phyloP scores from a whole-genome alignment of 2,329 filamentous ascomycete species.

The Blastomyces parvus region DNA sequence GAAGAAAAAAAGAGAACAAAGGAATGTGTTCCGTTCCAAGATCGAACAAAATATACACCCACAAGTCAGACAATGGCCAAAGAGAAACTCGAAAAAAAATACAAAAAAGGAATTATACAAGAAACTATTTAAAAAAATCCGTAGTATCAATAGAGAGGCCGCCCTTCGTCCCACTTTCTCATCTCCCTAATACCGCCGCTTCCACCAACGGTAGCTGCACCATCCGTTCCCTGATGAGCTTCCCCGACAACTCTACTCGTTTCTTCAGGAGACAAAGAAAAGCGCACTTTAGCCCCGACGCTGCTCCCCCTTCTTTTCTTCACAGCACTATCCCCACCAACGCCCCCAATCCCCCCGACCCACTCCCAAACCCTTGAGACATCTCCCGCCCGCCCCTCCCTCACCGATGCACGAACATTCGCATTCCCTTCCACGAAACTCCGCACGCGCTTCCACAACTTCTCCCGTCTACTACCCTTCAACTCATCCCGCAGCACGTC shows the following conservation, averaged over 20 bases:
- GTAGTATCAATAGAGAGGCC: constrained; percentile 36
- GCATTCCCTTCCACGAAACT: constrained; percentile 85
- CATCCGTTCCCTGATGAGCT: constrained; percentile 15
- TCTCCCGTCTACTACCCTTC: constrained; percentile 62
- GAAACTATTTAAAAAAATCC: neutral
- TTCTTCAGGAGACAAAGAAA: constrained; percentile 20
- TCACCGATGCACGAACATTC: constrained; percentile 74
- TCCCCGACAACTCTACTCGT: constrained; percentile 13
- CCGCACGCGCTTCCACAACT: constrained; percentile 74
- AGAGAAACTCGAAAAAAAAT: neutral
- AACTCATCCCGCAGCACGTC: constrained; percentile 81
- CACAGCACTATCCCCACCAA: constrained; percentile 27
- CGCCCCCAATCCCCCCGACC: constrained; percentile 51
- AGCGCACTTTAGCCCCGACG: constrained; percentile 18
- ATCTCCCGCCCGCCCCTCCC: constrained; percentile 47
- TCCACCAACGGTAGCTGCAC: constrained; percentile 15
- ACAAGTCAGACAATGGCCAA: neutral
- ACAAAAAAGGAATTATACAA: neutral
- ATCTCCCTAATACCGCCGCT: constrained; percentile 25
- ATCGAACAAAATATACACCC: constrained; percentile 4
- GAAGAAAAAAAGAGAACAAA: neutral
- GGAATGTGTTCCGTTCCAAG: neutral
- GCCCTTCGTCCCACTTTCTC: constrained; percentile 40
- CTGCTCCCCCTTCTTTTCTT: constrained; percentile 21
- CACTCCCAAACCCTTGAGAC: constrained; percentile 59